Base-by-base conservation (phyloP, 208 protist genomes). In the Polymyxa betae region DNA sequence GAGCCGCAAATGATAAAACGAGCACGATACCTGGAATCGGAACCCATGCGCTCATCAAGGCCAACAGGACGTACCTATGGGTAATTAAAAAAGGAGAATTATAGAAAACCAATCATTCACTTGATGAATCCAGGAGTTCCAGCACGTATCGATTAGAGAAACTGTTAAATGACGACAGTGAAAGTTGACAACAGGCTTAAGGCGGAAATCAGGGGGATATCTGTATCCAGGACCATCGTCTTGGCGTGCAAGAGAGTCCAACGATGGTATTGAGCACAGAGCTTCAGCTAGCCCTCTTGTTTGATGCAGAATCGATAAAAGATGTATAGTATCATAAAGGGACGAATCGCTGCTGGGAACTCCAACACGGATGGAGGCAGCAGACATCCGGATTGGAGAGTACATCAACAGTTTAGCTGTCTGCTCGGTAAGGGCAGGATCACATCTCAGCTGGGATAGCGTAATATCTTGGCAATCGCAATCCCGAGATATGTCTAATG, bases 91-190 rank as follows among this genome's bases (percentile, higher is more conserved):
- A 5, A 35, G 72, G 10, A 45, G 35, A 43, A 82, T 5, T 38
- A 12, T 82, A n/a, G n/a, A 5, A 82, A 5, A 82, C 40, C 16
- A 82, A 20, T 45, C 12, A 40, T 35, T 43, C 40, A 82, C 72
- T 20, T 82, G 5, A 82, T 43, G n/a, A 43, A 82, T 35, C 72
- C 72, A 82, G 16, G 72, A 35, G 35, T 82, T n/a, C 72, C 72
- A 82, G 16, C 35, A n/a, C 16, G 5, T 45, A n/a, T 82, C 72
- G 12, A 82, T 82, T 5, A 82, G 5, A n/a, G 16, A 82, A 45
- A 82, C 40, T 20, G 35, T 40, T 35, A 82, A 35, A n/a, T 43
- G 5, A 5, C 35, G 72, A 35, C 12, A 35, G 40, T n/a, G 72
- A n/a, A 82, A 43, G 5, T 5, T n/a, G n/a, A 45, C 72, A n/a